A percentile compares a stretch with the other conserved stretches of the same genome.
Evolutionary conservation across 176 grass and related monocot genomes (phyloP).

Genomic region (Rhipidocladum racemiflorum): DNA sequence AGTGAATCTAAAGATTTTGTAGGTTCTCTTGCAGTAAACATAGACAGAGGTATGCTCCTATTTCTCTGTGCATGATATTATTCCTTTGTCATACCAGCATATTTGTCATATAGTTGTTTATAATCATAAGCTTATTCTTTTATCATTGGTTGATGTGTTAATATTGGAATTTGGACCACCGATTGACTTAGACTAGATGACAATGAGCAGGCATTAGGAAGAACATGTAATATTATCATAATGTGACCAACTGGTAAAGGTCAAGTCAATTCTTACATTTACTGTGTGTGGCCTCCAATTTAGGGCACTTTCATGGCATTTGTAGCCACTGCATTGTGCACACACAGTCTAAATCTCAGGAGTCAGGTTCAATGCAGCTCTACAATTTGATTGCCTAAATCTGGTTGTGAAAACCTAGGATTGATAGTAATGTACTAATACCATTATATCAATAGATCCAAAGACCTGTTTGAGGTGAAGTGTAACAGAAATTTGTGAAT

Average conservation of each 20-base stretch:
- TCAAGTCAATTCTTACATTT: too few species aligned
- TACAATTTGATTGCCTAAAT: background rate
- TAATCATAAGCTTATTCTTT: background rate
- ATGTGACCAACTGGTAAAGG: too few species aligned
- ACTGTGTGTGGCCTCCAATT: too few species aligned
- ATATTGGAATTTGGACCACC: too few species aligned
- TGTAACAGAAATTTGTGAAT: background rate
- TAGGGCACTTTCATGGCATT: too few species aligned
- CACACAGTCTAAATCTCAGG: background rate
- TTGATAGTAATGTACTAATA: background rate
- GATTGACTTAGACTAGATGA: too few species aligned
- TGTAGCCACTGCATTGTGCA: background rate
- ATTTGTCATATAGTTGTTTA: background rate
- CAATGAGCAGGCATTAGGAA: too few species aligned
- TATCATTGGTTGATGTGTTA: too few species aligned
- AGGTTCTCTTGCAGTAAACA: slow-evolving; percentile 41
- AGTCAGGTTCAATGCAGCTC: background rate
- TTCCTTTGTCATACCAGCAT: background rate
- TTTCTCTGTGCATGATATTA: slow-evolving; percentile 1
- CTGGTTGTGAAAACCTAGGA: background rate
- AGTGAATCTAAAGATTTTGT: slow-evolving; percentile 50
- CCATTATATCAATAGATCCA: background rate
- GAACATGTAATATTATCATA: too few species aligned
- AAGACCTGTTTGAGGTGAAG: background rate
- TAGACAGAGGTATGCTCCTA: slow-evolving; percentile 58